A percentile compares a stretch with the other conserved stretches of the same genome.
phyloP scores from a whole-genome alignment of 345 rosid species.

The Fremontodendron californicum region DNA sequence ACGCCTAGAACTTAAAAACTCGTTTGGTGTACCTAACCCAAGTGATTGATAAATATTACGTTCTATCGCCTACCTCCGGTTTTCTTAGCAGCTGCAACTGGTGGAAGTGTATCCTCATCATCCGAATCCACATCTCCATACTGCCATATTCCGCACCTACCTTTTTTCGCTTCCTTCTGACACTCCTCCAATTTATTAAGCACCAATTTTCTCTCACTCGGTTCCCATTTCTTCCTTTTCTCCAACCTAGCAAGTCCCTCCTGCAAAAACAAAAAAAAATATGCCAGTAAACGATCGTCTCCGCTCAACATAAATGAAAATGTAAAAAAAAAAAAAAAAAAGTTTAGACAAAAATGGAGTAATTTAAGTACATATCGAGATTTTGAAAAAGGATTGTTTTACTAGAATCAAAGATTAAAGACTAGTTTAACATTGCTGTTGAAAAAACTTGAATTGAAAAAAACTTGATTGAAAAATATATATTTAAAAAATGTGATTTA shows the following conservation, averaged over 20 bases:
- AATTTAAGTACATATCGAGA: background rate
- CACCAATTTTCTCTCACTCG: slow-evolving; percentile 56
- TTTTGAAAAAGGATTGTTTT: background rate
- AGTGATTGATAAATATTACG: slow-evolving; percentile 9
- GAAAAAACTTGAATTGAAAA: too few relatives aligned
- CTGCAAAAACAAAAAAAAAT: slow-evolving; percentile 34
- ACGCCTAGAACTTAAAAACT: slow-evolving; percentile 18
- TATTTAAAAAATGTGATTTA: too few relatives aligned
- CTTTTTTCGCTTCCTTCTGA: slow-evolving; percentile 75
- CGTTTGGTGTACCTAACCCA: slow-evolving; percentile 18
- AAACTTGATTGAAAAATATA: too few relatives aligned
- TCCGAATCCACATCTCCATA: slow-evolving; percentile 93
- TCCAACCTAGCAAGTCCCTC: slow-evolving; percentile 94
- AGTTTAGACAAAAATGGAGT: too few relatives aligned
- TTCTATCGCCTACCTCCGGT: slow-evolving; percentile 63
- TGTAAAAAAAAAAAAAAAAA: too few relatives aligned
- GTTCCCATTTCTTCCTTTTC: slow-evolving; percentile 76
- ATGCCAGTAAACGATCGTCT: too few relatives aligned
- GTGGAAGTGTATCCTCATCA: slow-evolving; percentile 73
- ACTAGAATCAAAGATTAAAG: background rate
- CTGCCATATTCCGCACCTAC: slow-evolving; percentile 78
- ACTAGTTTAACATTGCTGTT: too few relatives aligned
- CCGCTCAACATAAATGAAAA: too few relatives aligned
- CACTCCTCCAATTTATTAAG: slow-evolving; percentile 69
- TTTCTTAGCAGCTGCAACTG: slow-evolving; percentile 38